These are phyloP conservation scores for Hypomyces perniciosus DNA, from an alignment of 2,329 filamentous ascomycete species.

Conservation along the genomic window DNA sequence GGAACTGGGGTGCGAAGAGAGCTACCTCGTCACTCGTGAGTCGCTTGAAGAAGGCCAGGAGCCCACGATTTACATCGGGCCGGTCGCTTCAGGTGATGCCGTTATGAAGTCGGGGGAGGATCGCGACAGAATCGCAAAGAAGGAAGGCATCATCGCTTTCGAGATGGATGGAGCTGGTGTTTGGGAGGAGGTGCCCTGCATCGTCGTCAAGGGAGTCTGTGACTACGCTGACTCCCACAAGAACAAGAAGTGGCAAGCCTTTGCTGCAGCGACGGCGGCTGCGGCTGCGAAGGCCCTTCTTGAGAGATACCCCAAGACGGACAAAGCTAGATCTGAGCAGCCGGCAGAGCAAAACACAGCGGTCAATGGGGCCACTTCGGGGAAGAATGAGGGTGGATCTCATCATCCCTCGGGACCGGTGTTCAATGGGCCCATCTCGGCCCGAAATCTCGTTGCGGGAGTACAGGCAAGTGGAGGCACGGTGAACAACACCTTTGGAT, in stretches of 20 bases:
- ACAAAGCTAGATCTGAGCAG: neutral
- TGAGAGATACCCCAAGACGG: constrained; percentile 5
- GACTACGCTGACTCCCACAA: constrained; percentile 38
- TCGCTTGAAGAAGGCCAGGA: constrained; percentile 17
- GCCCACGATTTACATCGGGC: constrained; percentile 29
- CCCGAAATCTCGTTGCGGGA: no score
- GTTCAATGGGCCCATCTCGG: no score
- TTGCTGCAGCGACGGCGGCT: constrained; percentile 32
- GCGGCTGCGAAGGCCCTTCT: constrained; percentile 11
- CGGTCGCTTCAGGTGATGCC: constrained; percentile 32
- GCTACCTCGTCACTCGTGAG: constrained; percentile 26
- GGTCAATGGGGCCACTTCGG: no score
- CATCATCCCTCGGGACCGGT: no score
- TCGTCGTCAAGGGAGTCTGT: constrained; percentile 33
- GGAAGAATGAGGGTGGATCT: no score
- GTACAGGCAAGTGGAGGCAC: no score
- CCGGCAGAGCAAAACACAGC: no score
- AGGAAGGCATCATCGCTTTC: constrained; percentile 23
- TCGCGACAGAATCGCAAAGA: constrained; percentile 28
- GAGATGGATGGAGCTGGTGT: constrained; percentile 32
- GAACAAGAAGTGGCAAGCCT: constrained; percentile 31
- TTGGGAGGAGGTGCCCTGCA: constrained; percentile 26
- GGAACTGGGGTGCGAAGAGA: constrained; percentile 11
- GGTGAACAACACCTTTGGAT: no score
- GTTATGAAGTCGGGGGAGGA: constrained; percentile 33